A percentile compares a stretch with the other conserved stretches of the same genome.
phyloP scores from a whole-genome alignment of 2,329 filamentous ascomycete species.

The Acrocalymma vagum region DNA sequence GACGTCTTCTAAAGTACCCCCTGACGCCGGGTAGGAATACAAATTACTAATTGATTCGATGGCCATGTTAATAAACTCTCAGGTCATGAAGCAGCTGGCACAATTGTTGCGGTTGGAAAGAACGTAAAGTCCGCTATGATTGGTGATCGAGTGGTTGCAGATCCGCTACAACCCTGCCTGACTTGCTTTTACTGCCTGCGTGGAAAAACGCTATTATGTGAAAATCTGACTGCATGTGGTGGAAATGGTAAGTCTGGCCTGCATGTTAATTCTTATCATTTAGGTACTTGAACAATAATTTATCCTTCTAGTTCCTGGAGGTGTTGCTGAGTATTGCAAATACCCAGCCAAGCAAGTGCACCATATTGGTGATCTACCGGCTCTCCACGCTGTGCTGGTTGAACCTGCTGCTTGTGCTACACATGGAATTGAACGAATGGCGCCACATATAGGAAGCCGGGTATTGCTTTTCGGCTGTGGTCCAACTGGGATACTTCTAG shows the following conservation, averaged over 20 bases:
- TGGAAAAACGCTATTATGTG: conserved; percentile 73
- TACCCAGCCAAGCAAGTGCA: conserved; percentile 68
- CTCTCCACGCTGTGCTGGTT: conserved; percentile 74
- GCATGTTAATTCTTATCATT: neutral
- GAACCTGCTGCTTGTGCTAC: conserved; percentile 77
- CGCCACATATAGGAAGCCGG: conserved; percentile 70
- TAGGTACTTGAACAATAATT: conserved; percentile 20
- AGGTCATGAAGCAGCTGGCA: conserved; percentile 74
- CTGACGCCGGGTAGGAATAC: conserved; percentile 26
- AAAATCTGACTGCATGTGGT: conserved; percentile 73
- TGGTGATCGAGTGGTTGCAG: conserved; percentile 69
- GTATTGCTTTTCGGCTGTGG: conserved; percentile 73
- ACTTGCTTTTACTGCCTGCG: conserved; percentile 79
- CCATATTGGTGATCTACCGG: conserved; percentile 70
- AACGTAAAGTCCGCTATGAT: conserved; percentile 68
- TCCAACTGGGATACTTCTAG: conserved; percentile 70
- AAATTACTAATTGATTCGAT: neutral
- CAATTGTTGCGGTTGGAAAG: conserved; percentile 66
- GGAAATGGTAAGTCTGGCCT: conserved; percentile 56
- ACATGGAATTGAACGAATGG: conserved; percentile 74
- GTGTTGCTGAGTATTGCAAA: conserved; percentile 75
- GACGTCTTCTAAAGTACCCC: conserved; percentile 19
- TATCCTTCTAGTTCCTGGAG: conserved; percentile 64
- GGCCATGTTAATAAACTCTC: neutral
- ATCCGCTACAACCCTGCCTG: conserved; percentile 73